These are phyloP conservation scores for Alnus glutinosa DNA, from an alignment of 306 rosid genomes.

Conservation along the genomic window DNA sequence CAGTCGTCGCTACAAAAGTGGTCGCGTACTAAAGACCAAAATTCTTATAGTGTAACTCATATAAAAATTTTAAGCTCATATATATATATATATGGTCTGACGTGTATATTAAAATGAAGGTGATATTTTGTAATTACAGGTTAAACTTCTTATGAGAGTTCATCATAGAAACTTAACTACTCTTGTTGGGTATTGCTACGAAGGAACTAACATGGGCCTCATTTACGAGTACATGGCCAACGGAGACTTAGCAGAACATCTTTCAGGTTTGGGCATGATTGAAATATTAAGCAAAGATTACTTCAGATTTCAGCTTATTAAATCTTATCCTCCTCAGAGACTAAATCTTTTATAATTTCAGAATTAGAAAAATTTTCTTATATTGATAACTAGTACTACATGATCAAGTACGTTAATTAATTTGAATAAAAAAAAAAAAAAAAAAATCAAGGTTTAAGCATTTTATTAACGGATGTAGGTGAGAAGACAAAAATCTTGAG, in stretches of 20 bases:
- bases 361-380: no score
- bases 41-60: no score
- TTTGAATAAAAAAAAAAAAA: neutral
- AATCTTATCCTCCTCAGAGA: no score
- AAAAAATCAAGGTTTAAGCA: neutral
- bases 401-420: neutral
- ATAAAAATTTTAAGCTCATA: neutral
- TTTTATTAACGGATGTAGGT: neutral
- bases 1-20: no score
- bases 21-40: no score
- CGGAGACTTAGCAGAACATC: constrained; percentile 39
- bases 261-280: constrained; percentile 26
- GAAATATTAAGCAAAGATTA: neutral
- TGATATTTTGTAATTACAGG: constrained; percentile 12
- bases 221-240: constrained; percentile 43
- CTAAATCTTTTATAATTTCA: no score
- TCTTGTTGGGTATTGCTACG: constrained; percentile 41
- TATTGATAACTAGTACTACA: no score
- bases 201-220: constrained; percentile 29
- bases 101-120: neutral
- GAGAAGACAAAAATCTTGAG: constrained; percentile 13
- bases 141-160: constrained; percentile 35
- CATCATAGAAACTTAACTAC: constrained; percentile 40
- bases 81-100: neutral
- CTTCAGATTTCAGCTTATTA: no score